Evolutionary conservation across 2,329 filamentous ascomycete genomes (phyloP), one percentile per base, ranked within the genome.

Genomic region (Aschersonia sp.): DNA sequence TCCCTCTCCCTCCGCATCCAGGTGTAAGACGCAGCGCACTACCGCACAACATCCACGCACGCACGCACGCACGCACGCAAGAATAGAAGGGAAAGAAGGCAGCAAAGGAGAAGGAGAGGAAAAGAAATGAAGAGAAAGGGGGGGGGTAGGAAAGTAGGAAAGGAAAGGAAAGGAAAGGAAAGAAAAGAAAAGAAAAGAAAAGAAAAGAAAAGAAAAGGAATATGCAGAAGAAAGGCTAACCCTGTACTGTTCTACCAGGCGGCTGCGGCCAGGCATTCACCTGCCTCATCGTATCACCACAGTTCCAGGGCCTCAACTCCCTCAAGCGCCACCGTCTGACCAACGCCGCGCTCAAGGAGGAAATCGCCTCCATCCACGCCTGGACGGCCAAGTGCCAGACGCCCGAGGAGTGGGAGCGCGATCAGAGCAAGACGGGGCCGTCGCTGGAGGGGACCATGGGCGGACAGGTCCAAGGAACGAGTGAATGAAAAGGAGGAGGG

Each of bases 321-420:
- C 78, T 96, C 49, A 87, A 87, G 61, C 78, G 89, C 49, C 87
- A 95, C 66, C 81, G 89, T 42, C 74, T 94, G 52, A 88, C 94
- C 56, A 95, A 96, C 66, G 75, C 75, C 12, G 80, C 81, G 5
- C 72, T 96, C 57, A 90, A 88, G 69, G 77, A 82, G 44, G 88
- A 96, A 68, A 94, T 96, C 62, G 85, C 86, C 12, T 78, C 77
- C 54, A 94, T 96, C 57, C 89, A 96, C 69, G 89, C 89, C 40
- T 96, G 89, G 89, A 94, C 87, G 48, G 87, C 88, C 31, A 94
- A 88, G 68, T 95, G 89, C 64, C 85, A 88, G 69, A 96, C 89
- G 7, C 86, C 87, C 0, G 86, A 88, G 58, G 87, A 96, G 69
- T 94, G 85, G 80, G 78, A 86, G 68, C 80, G 78, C 64, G 76